phyloP scores from a whole-genome alignment of 345 rosid species.

The Nasturtium officinale region DNA sequence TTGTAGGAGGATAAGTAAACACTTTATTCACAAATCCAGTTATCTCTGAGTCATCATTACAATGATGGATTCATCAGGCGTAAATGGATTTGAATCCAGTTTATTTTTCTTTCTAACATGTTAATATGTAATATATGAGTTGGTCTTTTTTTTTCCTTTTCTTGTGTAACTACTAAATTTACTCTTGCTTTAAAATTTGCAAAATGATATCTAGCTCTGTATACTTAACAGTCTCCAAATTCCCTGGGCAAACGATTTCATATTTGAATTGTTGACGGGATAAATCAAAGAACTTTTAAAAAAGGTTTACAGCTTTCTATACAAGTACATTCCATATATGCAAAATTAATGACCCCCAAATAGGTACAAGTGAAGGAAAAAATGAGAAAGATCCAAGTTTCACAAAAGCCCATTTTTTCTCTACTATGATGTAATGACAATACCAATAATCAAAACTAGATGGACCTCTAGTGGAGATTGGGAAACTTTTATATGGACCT shows the following conservation, averaged over 20 bases:
- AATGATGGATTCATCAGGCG: slow-evolving; percentile 2
- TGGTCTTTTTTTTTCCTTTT: too few relatives aligned
- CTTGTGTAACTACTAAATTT: neutral
- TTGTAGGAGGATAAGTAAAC: slow-evolving; percentile 2
- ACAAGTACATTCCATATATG: slow-evolving; percentile 1
- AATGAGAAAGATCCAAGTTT: neutral
- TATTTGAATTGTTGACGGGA: neutral
- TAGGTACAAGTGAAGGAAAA: neutral
- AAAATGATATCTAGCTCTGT: neutral
- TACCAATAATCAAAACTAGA: neutral
- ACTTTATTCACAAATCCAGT: neutral
- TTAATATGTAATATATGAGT: neutral
- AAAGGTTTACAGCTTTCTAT: neutral
- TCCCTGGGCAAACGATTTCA: neutral
- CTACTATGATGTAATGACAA: neutral
- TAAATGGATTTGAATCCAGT: neutral
- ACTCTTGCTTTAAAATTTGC: neutral
- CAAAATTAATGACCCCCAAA: slow-evolving; percentile 2
- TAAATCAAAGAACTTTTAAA: neutral
- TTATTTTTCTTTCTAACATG: neutral
- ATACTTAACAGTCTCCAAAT: neutral
- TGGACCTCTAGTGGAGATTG: neutral
- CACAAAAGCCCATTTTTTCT: slow-evolving; percentile 12
- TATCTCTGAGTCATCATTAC: slow-evolving; percentile 14
- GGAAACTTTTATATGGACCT: neutral